These are phyloP conservation scores for Macadamia tetraphylla DNA, from an alignment of 164 flowering plant genomes.

Conservation along the genomic window DNA sequence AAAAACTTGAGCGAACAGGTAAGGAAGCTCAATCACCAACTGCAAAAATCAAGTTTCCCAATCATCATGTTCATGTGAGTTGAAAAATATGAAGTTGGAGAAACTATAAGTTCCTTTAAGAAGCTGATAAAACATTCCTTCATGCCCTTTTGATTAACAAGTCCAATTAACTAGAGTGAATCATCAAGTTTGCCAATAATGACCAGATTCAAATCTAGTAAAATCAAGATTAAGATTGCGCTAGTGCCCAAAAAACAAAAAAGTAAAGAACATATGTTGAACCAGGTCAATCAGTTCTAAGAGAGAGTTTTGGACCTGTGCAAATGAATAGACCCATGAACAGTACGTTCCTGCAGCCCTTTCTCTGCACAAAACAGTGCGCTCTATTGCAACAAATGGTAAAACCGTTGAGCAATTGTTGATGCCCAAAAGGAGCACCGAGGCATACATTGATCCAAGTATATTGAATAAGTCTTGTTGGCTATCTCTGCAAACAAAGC, in stretches of 20 bases:
- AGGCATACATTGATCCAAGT: too few relatives aligned
- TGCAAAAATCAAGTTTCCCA: background rate
- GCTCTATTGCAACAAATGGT: too few relatives aligned
- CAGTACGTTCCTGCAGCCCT: too few relatives aligned
- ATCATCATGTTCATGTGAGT: background rate
- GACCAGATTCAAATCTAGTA: background rate
- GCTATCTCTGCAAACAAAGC: too few relatives aligned
- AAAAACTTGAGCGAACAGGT: slow-evolving; percentile 19
- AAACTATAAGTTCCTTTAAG: too few relatives aligned
- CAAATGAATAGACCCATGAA: too few relatives aligned
- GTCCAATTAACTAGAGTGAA: too few relatives aligned
- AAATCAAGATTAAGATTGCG: background rate
- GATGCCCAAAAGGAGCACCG: too few relatives aligned
- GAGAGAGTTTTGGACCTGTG: slow-evolving; percentile 1
- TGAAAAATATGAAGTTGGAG: background rate
- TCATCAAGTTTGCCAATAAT: background rate
- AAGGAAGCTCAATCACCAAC: slow-evolving; percentile 28
- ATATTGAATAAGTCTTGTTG: too few relatives aligned
- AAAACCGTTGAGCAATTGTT: too few relatives aligned
- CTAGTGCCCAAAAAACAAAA: slow-evolving; percentile 4
- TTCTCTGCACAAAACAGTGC: too few relatives aligned
- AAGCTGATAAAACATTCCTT: background rate
- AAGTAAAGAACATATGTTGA: slow-evolving; percentile 25
- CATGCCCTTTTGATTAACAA: too few relatives aligned
- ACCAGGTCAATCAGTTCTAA: slow-evolving; percentile 43